A percentile compares a stretch with the other conserved stretches of the same genome.
Evolutionary conservation across 1,284 basidiomycete genomes (phyloP).

Genomic region (Phaffia rhodozyma): DNA sequence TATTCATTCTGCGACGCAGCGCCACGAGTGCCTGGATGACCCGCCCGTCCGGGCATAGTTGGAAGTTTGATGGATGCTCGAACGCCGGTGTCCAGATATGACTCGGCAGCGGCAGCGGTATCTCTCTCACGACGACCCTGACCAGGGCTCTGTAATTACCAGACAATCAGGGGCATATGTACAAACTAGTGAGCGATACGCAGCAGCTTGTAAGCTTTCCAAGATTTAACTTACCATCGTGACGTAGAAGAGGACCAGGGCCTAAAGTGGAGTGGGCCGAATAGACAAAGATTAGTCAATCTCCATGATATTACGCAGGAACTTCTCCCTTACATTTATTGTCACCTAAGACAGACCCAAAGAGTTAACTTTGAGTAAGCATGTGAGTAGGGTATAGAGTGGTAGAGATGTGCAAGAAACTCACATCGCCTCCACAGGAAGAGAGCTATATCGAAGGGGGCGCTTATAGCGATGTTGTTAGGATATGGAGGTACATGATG

Average conservation of each 20-base stretch:
- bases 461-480: not conserved
- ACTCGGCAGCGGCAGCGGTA: not conserved
- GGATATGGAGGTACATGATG: too few relatives aligned
- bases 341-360: not conserved
- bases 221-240: not conserved
- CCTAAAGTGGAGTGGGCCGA: not conserved
- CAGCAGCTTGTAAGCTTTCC: not conserved
- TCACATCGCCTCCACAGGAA: conserved; percentile 44
- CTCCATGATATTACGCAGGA: too few relatives aligned
- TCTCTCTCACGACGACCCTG: not conserved
- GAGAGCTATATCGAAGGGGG: conserved; percentile 27
- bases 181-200: not conserved
- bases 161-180: not conserved
- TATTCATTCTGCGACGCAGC: conserved; percentile 7
- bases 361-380: not conserved
- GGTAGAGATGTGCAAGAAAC: not conserved
- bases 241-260: conserved; percentile 11
- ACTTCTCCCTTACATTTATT: not conserved
- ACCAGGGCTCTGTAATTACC: not conserved
- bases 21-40: not conserved
- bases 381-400: not conserved
- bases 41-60: not conserved
- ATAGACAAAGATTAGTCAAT: too few relatives aligned
- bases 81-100: not conserved
- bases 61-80: not conserved